These are phyloP conservation scores for Diatrype stigma DNA, from an alignment of 2,329 filamentous ascomycete species.

Conservation along the genomic window DNA sequence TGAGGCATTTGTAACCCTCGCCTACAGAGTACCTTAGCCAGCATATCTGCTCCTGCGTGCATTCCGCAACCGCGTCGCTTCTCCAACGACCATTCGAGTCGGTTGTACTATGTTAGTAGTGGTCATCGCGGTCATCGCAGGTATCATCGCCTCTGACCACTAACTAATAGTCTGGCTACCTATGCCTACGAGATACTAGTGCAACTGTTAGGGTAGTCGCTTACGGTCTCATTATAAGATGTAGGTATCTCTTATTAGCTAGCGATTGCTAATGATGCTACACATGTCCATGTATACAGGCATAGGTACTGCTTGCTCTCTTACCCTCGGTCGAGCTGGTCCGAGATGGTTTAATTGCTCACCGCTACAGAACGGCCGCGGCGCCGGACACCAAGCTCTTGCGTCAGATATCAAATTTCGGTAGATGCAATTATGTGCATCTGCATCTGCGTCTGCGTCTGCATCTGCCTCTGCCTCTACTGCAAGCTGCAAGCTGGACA, in stretches of 20 bases:
- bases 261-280: not conserved
- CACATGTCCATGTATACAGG: too few species aligned
- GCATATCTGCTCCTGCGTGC: conserved; percentile 1
- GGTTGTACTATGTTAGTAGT: too few species aligned
- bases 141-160: not conserved
- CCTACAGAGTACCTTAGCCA: too few species aligned
- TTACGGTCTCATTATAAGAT: not conserved
- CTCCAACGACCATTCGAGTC: not conserved
- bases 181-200: not conserved
- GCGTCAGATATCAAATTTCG: conserved; percentile 13
- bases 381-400: conserved; percentile 1
- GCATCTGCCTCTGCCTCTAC: too few species aligned
- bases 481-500: too few species aligned
- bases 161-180: not conserved
- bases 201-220: not conserved
- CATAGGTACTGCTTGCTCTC: not conserved
- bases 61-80: conserved; percentile 1
- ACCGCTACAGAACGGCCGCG: conserved; percentile 15
- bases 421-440: conserved; percentile 7
- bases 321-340: not conserved
- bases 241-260: too few species aligned
- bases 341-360: conserved; percentile 11
- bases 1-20: conserved; percentile 17
- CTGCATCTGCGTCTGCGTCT: not conserved
- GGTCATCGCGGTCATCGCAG: not conserved